Percentiles rank a stretch among this genome's conserved stretches.
Conservation (phyloP, 352 stramenopile species). For the Phytophthora sp. region DNA sequence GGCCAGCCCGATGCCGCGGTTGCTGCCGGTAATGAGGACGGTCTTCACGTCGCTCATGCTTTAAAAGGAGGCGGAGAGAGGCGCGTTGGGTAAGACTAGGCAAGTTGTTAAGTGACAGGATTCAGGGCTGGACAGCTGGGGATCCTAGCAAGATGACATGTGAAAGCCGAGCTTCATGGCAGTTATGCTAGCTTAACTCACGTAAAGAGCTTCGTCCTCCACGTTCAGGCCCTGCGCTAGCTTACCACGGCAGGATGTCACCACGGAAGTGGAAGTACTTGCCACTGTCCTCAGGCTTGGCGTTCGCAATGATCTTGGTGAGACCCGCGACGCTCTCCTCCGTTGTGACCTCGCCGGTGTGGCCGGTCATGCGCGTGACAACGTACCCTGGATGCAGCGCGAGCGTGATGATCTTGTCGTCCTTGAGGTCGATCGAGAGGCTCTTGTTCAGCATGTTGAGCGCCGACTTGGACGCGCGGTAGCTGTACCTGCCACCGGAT, state of each 20-base stretch:
- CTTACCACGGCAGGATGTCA: conserved; percentile 47
- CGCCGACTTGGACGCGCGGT: conserved; percentile 74
- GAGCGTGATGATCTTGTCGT: conserved; percentile 48
- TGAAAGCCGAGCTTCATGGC: too few relatives aligned
- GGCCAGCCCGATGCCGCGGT: conserved; percentile 60
- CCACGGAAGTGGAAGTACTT: conserved; percentile 54
- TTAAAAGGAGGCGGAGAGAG: background rate
- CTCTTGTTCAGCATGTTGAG: conserved; percentile 74
- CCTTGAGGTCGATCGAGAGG: conserved; percentile 53
- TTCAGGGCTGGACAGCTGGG: too few relatives aligned
- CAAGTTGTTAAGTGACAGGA: background rate
- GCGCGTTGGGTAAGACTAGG: background rate
- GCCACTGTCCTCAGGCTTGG: conserved; percentile 45
- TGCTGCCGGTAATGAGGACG: conserved; percentile 66
- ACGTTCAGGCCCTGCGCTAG: too few relatives aligned
- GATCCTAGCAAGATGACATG: too few relatives aligned
- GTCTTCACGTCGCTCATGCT: conserved; percentile 40
- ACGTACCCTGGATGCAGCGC: conserved; percentile 65
- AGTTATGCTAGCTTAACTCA: too few relatives aligned
- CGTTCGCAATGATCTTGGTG: conserved; percentile 42
- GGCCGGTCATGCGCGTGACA: conserved; percentile 52
- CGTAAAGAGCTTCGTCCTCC: too few relatives aligned
- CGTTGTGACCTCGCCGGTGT: conserved; percentile 34
- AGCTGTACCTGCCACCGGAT: conserved; percentile 51
- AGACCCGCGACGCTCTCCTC: conserved; percentile 47